Base-by-base conservation (phyloP, 2,329 filamentous ascomycete genomes). In the Penicillium sp. region DNA sequence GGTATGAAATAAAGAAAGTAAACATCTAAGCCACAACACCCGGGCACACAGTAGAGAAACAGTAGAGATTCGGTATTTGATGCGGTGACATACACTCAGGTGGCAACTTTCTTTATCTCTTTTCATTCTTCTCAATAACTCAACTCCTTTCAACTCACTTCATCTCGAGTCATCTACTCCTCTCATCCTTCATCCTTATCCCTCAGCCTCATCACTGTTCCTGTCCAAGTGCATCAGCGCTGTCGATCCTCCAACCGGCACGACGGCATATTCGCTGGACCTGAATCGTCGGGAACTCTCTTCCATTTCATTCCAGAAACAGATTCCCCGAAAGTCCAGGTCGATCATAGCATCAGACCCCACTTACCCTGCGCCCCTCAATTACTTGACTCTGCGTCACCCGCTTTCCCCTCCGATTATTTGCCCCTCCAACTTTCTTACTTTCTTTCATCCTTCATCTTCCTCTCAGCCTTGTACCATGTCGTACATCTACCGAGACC, bases 401-500 rank as follows among this genome's bases (percentile, higher is more conserved):
- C 20, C 35, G 35, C 20, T 37, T 24, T 24, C 11, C n/a, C 20
- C 10, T 10, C 31, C 43, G 37, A 18, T 20, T 26, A 37, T 26
- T 44, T 40, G 35, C 28, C 43, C 40, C 36, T 47, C 39, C 56
- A 24, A 37, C 37, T 45, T 26, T 29, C 39, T 31, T 35, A 37
- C 37, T 45, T 26, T 29, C 39, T 31, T 35, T 29, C 24, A 18
- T 50, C 49, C 56, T 52, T 51, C 58, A 28, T 34, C 37, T 45
- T 46, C 24, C 27, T 31, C 23, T 45, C 24, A 39, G 20, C 38
- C 16, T 18, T 36, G 36, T 47, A 49, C 46, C 36, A 69, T 69
- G 62, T 68, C 67, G 44, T 68, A 69, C 55, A 51, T 60, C 18
- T 67, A 70, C 57, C 62, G 66, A 63, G 69, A 72, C 43, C 60